Evolutionary conservation across 345 rosid genomes (phyloP).

Genomic region (Citrus trifoliata): DNA sequence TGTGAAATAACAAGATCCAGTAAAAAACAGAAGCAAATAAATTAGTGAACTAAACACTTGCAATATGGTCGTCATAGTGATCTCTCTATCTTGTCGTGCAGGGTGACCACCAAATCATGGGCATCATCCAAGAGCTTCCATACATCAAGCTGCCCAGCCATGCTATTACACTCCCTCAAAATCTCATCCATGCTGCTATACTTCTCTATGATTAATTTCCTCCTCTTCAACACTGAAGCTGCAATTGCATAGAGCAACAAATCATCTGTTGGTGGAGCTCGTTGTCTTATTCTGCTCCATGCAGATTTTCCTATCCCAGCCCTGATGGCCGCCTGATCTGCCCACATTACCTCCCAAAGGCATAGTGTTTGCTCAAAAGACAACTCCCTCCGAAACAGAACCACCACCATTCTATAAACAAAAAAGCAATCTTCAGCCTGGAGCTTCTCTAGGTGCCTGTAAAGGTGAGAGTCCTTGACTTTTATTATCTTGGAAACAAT

Average conservation of each 20-base stretch:
- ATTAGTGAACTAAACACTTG: background rate
- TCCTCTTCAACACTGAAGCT: constrained; percentile 85
- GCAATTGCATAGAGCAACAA: constrained; percentile 80
- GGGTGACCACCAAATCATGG: constrained; percentile 72
- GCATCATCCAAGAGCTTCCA: constrained; percentile 98
- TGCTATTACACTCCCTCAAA: constrained; percentile 80
- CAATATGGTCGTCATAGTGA: constrained; percentile 24
- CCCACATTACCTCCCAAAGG: constrained; percentile 99
- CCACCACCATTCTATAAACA: constrained; percentile 97
- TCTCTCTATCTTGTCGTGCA: constrained; percentile 73
- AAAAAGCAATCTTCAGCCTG: constrained; percentile 97
- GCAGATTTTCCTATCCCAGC: constrained; percentile 83
- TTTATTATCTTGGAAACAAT: constrained; percentile 86
- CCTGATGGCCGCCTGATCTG: constrained; percentile 92
- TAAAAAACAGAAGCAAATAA: constrained; percentile 11
- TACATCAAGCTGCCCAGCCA: constrained; percentile 92
- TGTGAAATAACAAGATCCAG: background rate
- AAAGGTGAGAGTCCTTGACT: constrained; percentile 82
- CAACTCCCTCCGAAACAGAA: constrained; percentile 83
- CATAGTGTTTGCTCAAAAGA: constrained; percentile 76
- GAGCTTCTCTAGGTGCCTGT: constrained; percentile 80
- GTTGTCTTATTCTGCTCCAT: constrained; percentile 80
- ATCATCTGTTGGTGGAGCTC: constrained; percentile 90
- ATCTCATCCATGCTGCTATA: constrained; percentile 94
- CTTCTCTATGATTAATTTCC: constrained; percentile 87